These are phyloP conservation scores for Pterocarpus santalinus DNA, from an alignment of 306 rosid genomes.

Conservation along the genomic window DNA sequence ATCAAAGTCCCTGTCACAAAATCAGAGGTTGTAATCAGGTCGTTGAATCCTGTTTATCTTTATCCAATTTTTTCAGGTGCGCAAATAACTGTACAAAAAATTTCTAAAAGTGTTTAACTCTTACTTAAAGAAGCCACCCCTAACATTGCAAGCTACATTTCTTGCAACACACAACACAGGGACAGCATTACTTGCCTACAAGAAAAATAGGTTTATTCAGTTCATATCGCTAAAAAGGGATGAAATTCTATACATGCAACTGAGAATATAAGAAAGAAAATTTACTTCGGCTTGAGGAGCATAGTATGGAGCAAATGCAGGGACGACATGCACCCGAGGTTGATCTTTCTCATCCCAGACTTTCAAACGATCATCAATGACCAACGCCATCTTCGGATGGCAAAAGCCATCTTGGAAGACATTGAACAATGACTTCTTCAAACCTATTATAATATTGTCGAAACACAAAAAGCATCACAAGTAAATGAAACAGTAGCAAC, in stretches of 20 bases:
- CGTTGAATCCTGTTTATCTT: conserved; percentile 40
- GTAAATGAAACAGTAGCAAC: conserved; percentile 30
- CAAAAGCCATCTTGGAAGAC: conserved; percentile 92
- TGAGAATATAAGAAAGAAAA: conserved; percentile 37
- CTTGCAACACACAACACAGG: conserved; percentile 98
- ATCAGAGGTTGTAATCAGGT: conserved; percentile 42
- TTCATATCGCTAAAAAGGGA: conserved; percentile 28
- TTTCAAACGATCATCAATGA: conserved; percentile 98
- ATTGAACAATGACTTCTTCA: conserved; percentile 87
- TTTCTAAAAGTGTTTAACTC: conserved; percentile 37
- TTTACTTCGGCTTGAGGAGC: conserved; percentile 98
- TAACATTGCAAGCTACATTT: conserved; percentile 97
- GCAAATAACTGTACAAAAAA: conserved; percentile 25
- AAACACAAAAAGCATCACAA: conserved; percentile 27
- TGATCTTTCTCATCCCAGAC: conserved; percentile 99
- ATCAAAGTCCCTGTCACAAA: conserved; percentile 86
- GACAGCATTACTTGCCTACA: conserved; percentile 82
- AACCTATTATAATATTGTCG: conserved; percentile 62
- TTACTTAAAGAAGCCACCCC: conserved; percentile 98
- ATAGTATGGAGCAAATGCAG: conserved; percentile 98
- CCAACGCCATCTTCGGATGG: conserved; percentile 97
- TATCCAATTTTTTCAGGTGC: conserved; percentile 16
- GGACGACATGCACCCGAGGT: conserved; percentile 98
- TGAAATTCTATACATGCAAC: conserved; percentile 21
- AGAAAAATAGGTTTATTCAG: conserved; percentile 47